These are phyloP conservation scores for Ganoderma sp. DNA, from an alignment of 1,284 basidiomycete species.

Conservation along the genomic window DNA sequence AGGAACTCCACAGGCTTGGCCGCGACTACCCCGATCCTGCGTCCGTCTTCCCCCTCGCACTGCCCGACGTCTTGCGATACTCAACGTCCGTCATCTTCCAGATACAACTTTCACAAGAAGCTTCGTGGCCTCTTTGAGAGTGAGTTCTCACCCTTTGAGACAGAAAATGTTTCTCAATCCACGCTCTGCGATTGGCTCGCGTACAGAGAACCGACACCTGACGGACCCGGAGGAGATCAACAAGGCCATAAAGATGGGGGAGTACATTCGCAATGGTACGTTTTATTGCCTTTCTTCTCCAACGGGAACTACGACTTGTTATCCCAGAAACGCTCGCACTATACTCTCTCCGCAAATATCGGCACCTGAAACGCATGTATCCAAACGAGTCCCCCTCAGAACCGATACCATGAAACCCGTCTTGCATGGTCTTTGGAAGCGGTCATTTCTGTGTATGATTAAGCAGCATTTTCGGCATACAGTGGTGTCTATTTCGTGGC, in stretches of 20 bases:
- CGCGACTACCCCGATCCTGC: constrained; percentile 79
- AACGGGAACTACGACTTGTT: background rate
- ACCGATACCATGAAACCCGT: constrained; percentile 9
- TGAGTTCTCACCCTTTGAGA: constrained; percentile 41
- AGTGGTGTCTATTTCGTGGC: background rate
- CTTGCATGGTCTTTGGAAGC: background rate
- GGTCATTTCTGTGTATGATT: constrained; percentile 14
- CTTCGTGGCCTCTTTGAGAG: constrained; percentile 76
- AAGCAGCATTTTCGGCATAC: constrained; percentile 11
- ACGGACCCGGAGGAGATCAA: constrained; percentile 78
- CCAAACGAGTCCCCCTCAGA: constrained; percentile 40
- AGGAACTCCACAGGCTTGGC: constrained; percentile 78
- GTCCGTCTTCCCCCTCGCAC: constrained; percentile 49
- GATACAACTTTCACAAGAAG: constrained; percentile 78
- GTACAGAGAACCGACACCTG: constrained; percentile 72
- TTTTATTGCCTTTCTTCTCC: constrained; percentile 15
- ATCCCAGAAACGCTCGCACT: constrained; percentile 81
- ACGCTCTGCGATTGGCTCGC: background rate
- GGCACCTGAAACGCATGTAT: constrained; percentile 81
- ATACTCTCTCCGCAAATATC: constrained; percentile 86
- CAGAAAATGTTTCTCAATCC: background rate
- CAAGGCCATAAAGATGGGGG: constrained; percentile 77
- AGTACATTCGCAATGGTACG: constrained; percentile 90
- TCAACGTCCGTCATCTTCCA: constrained; percentile 39
- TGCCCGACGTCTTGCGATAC: background rate